Base-by-base conservation (phyloP, 441 rosid species). In the Viola pubescens region DNA sequence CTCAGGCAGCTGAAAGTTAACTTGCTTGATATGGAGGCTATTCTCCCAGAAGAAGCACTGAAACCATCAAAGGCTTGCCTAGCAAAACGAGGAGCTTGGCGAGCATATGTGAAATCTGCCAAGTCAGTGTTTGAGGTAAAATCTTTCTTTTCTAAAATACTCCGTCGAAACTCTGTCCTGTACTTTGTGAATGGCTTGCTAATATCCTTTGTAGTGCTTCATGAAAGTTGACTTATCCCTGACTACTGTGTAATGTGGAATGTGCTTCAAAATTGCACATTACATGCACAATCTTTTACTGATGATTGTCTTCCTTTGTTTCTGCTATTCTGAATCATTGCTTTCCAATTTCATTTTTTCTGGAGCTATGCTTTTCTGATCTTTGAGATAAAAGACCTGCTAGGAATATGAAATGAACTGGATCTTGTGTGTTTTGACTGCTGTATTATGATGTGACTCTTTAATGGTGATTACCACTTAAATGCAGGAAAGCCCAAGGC, bases 11-110 rank as follows among this genome's bases (percentile, higher is more conserved):
- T 80, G 54, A 80, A 82, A 60, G 70, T 74, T 54, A 70, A 73
- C 71, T 73, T 82, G 64, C 80, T 82, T 8, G 87, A 82, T 62
- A 80, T 82, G 78, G 87, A 82, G 42, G 87, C 87, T 62, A 82
- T 81, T 14, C 68, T 82, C 38, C 74, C 76, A 6, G 73, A 70
- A 65, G 83, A 64, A 66, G 81, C 84, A 19, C 58, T 79, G 58
- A 75, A 75, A 60, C 56, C 79, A 40, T 79, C 84, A 43, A 82
- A 62, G 63, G 66, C 77, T 49, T 52, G 40, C 50, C 8, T 43
- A 37, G 77, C 58, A 43, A 75, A 73, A 54, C 66, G 81, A 56
- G 53, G 79, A 52, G 65, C 78, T 54, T 80, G 84, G 87, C 81
- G 80, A 46, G 67, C 81, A 5, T 80, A 68, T 64, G 75, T 82